A percentile compares a stretch with the other conserved stretches of the same genome.
Evolutionary conservation across 2,329 filamentous ascomycete species (phyloP).

Genomic region (Talaromyces sp.): DNA sequence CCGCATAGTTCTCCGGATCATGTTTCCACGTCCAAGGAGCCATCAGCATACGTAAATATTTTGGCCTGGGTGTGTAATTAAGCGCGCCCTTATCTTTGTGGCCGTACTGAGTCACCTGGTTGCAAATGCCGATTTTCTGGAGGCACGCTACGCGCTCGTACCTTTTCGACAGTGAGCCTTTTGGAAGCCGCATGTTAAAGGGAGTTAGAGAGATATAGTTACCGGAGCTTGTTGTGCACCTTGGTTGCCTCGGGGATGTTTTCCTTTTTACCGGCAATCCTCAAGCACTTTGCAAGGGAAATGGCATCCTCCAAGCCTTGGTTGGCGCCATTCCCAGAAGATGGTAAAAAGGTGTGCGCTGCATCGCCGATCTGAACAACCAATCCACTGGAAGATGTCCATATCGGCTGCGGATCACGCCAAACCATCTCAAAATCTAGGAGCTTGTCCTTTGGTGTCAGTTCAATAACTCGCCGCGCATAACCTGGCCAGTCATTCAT

Average conservation of each 20-base stretch:
- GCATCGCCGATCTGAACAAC: conserved; percentile 10
- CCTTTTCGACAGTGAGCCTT: neutral
- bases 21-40: conserved; percentile 16
- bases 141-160: conserved; percentile 11
- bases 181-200: too few species aligned
- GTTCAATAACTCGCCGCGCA: conserved; percentile 10
- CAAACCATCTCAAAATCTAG: conserved; percentile 11
- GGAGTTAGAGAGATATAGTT: neutral
- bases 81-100: neutral
- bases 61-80: conserved; percentile 1
- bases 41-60: conserved; percentile 6
- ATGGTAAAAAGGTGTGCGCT: conserved; percentile 8
- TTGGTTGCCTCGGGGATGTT: conserved; percentile 5
- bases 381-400: conserved; percentile 17
- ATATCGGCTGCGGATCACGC: conserved; percentile 9
- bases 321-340: conserved; percentile 8
- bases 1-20: conserved; percentile 19
- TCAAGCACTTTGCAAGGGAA: conserved; percentile 8
- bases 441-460: conserved; percentile 11
- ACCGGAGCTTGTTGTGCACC: conserved; percentile 10
- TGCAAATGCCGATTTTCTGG: conserved; percentile 8
- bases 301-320: conserved; percentile 9
- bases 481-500: conserved; percentile 14
- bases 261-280: conserved; percentile 4
- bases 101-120: conserved; percentile 9